Conservation (phyloP, 116 monocot species). For the Dioscorea cayenensis region DNA sequence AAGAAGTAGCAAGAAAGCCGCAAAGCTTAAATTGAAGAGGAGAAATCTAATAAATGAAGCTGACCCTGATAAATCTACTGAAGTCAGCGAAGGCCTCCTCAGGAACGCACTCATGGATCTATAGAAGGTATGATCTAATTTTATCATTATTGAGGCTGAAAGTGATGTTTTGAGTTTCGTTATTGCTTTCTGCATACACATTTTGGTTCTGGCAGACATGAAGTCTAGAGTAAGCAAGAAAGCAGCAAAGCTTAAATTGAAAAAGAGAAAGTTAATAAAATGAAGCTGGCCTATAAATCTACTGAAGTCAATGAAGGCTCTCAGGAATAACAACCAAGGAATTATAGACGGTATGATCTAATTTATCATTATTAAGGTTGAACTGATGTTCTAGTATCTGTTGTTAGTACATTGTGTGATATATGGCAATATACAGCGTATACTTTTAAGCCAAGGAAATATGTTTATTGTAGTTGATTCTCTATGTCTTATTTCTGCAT, state of each 20-base stretch:
- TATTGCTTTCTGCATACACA: too few species aligned
- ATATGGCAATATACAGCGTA: background rate
- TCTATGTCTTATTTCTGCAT: too few species aligned
- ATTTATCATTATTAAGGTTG: background rate
- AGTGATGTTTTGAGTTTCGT: background rate
- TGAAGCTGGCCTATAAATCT: background rate
- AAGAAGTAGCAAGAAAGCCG: background rate
- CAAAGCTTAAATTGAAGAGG: background rate
- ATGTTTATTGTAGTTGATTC: too few species aligned
- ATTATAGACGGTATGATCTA: background rate
- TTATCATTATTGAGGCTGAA: background rate
- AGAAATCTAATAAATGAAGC: background rate
- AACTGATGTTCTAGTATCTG: background rate
- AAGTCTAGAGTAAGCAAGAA: background rate
- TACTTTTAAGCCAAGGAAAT: background rate
- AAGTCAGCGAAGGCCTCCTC: background rate
- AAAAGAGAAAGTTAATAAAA: background rate
- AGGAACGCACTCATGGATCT: background rate
- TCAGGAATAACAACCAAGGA: background rate
- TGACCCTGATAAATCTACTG: background rate
- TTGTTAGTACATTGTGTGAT: background rate
- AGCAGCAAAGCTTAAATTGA: background rate
- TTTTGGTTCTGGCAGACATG: background rate
- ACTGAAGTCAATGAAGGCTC: background rate
- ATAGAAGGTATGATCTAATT: background rate